Evolutionary conservation across 2,329 filamentous ascomycete genomes (phyloP), one percentile per base, ranked within the genome.

Genomic region (Paecilomyces fulvus): DNA sequence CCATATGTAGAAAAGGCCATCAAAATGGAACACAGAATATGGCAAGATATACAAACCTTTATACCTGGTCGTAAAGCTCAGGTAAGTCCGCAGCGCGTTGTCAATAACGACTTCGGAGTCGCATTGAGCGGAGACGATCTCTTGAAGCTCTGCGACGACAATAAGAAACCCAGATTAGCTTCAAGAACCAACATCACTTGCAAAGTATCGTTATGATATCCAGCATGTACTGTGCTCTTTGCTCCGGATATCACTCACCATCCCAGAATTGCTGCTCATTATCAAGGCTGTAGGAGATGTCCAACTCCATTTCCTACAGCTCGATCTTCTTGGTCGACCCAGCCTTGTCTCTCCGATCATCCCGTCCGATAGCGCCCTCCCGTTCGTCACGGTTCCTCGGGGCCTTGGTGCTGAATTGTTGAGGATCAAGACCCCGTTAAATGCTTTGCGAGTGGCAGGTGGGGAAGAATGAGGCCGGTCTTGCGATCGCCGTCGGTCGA

Each of bases 261-360:
- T 86, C 81, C 92, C 91, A 96, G 77, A 96, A 91, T 75, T 92
- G 86, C 73, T 90, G 83, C 76, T 90, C 89, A 73, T 84, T 86
- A 74, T 92, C 87, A 73, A 89, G 80, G 69, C 79, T 81, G 73
- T 83, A 82, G 65, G 80, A 81, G 68, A 82, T 81, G 74, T 91
- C 87, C 75, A 84, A 83, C 77, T 88, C 76, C 83, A 86, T 86
- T 72, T 73, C 75, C 75, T 70, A 65, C 66, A 68, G 66, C 68
- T 70, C 66, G 63, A 64, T 73, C 70, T 70, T 66, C 66, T 64
- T 66, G 62, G 66, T 65, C 59, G 65, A 61, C 63, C 58, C 55
- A 63, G 64, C 61, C 58, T 63, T 61, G 62, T 62, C 65, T 64
- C 65, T 65, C 61, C 66, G 68, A 63, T 70, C 71, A 71, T 71